Percentiles rank a stretch among this genome's conserved stretches.
These are phyloP conservation scores for Chaetomium sp. DNA, from an alignment of 2,329 filamentous ascomycete species.

Conservation along the genomic window DNA sequence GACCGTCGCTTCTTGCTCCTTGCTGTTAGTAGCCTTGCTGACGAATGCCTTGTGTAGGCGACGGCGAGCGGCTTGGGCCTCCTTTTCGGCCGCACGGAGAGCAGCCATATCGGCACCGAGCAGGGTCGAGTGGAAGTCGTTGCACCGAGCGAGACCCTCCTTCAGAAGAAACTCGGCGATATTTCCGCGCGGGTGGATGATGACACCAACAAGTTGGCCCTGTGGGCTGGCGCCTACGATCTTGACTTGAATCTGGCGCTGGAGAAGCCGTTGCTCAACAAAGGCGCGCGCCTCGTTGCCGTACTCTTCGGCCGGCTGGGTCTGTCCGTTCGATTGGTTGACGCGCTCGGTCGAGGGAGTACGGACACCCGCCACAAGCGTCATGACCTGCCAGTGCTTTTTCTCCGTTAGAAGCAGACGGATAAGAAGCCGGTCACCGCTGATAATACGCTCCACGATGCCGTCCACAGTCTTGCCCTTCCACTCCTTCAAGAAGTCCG, in stretches of 20 bases:
- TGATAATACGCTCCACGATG: slow-evolving; percentile 84
- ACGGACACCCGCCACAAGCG: slow-evolving; percentile 81
- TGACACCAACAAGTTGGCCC: slow-evolving; percentile 79
- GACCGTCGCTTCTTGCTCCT: slow-evolving; percentile 73
- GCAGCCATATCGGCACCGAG: slow-evolving; percentile 82
- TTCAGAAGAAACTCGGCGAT: slow-evolving; percentile 88
- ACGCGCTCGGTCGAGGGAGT: slow-evolving; percentile 83
- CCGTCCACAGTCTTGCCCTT: slow-evolving; percentile 81
- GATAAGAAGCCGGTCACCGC: slow-evolving; percentile 82
- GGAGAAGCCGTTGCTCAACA: slow-evolving; percentile 77
- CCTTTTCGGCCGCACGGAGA: slow-evolving; percentile 79
- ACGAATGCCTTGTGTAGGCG: slow-evolving; percentile 79
- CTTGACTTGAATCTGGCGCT: slow-evolving; percentile 75
- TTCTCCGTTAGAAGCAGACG: slow-evolving; percentile 73
- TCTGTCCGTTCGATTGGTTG: slow-evolving; percentile 69
- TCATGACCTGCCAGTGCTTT: slow-evolving; percentile 83
- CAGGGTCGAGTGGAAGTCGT: slow-evolving; percentile 91
- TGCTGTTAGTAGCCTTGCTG: slow-evolving; percentile 56
- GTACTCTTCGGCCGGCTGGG: slow-evolving; percentile 79
- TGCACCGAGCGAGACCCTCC: slow-evolving; percentile 84
- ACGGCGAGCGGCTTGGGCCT: slow-evolving; percentile 68
- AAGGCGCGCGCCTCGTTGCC: slow-evolving; percentile 85
- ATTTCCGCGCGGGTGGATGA: slow-evolving; percentile 85
- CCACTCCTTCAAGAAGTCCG: slow-evolving; percentile 73
- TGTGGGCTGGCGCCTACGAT: slow-evolving; percentile 85